Evolutionary conservation across 2,329 filamentous ascomycete species (phyloP).

Genomic region (Drechmeria coniospora): DNA sequence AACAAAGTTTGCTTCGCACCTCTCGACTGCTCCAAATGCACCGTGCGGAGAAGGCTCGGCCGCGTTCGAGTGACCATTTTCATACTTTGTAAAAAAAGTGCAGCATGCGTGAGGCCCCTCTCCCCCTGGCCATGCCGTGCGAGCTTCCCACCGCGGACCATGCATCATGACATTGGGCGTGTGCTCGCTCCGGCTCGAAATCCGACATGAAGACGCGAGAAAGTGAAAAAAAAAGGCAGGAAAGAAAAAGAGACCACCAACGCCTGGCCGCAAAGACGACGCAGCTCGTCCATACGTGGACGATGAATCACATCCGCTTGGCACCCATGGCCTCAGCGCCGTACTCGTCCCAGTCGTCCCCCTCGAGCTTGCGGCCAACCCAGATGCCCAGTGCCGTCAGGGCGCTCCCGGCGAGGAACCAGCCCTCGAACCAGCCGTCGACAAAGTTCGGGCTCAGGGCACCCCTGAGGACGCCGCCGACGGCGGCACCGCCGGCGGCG

Average conservation of each 20-base stretch:
- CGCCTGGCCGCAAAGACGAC: not conserved
- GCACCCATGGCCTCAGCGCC: slow-evolving; percentile 55
- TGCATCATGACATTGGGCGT: too few species aligned
- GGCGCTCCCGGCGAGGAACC: slow-evolving; percentile 58
- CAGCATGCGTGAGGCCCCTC: too few species aligned
- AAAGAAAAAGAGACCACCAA: not conserved
- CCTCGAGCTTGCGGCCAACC: slow-evolving; percentile 46
- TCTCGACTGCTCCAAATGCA: too few species aligned
- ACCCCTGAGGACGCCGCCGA: slow-evolving; percentile 61
- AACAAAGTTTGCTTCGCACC: too few species aligned
- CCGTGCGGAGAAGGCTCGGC: too few species aligned
- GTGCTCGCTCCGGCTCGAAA: too few species aligned
- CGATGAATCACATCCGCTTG: slow-evolving; percentile 40
- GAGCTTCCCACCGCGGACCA: too few species aligned
- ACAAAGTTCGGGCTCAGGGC: slow-evolving; percentile 7
- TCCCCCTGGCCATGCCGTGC: too few species aligned
- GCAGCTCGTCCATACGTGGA: too few species aligned
- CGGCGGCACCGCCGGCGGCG: slow-evolving; percentile 63
- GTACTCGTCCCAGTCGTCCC: slow-evolving; percentile 46
- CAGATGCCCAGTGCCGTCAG: slow-evolving; percentile 58
- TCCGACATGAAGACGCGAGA: too few species aligned
- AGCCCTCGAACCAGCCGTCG: slow-evolving; percentile 65
- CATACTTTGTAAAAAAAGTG: too few species aligned
- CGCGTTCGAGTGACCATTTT: too few species aligned
- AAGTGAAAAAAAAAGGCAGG: not conserved